These are phyloP conservation scores for Exophiala sideris DNA, from an alignment of 2,329 filamentous ascomycete genomes.

Conservation along the genomic window DNA sequence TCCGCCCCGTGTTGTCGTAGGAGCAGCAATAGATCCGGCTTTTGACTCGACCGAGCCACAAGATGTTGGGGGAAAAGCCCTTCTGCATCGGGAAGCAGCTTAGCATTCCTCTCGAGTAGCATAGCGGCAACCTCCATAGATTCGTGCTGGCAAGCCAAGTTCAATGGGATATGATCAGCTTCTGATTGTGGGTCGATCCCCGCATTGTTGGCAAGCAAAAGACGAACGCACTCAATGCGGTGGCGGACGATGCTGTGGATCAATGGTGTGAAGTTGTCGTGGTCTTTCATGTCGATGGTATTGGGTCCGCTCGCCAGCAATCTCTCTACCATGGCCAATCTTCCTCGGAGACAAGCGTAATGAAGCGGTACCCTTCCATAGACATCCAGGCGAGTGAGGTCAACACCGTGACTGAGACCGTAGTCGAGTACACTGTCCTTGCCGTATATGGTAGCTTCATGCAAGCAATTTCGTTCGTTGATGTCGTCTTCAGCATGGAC, in stretches of 20 bases:
- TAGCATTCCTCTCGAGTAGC: conserved; percentile 73
- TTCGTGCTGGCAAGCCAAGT: conserved; percentile 91
- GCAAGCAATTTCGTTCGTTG: conserved; percentile 92
- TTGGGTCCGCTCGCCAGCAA: conserved; percentile 66
- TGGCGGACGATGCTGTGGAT: conserved; percentile 93
- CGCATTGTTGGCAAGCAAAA: conserved; percentile 73
- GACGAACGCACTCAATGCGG: conserved; percentile 74
- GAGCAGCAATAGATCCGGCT: conserved; percentile 72
- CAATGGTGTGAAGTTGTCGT: conserved; percentile 94
- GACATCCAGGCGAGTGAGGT: conserved; percentile 78
- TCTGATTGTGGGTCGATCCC: conserved; percentile 81
- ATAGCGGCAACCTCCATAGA: conserved; percentile 80
- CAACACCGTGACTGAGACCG: conserved; percentile 71
- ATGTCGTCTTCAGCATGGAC: conserved; percentile 95
- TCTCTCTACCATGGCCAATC: conserved; percentile 74
- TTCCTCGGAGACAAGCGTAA: conserved; percentile 93
- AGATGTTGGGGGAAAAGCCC: conserved; percentile 96
- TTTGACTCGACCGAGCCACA: conserved; percentile 83
- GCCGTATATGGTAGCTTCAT: conserved; percentile 94
- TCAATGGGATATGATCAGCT: conserved; percentile 88
- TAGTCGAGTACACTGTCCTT: conserved; percentile 73
- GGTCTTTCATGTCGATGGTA: conserved; percentile 84
- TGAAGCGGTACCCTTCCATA: conserved; percentile 92
- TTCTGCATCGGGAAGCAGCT: conserved; percentile 89
- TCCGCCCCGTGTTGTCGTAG: conserved; percentile 84